These are phyloP conservation scores for Phytophthora cactorum DNA, from an alignment of 352 stramenopile genomes.

Conservation along the genomic window DNA sequence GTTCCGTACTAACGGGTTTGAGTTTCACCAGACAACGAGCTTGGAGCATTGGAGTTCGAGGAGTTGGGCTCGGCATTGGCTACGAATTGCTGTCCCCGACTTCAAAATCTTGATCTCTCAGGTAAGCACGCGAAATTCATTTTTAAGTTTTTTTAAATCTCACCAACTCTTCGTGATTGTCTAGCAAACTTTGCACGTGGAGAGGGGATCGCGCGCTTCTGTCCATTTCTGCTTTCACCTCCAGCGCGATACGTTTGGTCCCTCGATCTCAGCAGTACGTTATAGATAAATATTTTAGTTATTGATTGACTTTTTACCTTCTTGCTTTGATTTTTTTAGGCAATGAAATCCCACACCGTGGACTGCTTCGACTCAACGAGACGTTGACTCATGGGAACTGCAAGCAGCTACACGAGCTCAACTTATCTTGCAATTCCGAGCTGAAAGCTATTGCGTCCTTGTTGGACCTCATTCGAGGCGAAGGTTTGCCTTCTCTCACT, in stretches of 20 bases:
- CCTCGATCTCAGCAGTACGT: conserved; percentile 62
- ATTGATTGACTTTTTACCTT: conserved; percentile 1
- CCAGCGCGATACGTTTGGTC: conserved; percentile 36
- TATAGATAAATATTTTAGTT: not conserved
- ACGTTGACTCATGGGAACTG: conserved; percentile 46
- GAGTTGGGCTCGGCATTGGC: conserved; percentile 29
- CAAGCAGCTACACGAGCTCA: conserved; percentile 55
- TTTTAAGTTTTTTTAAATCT: not conserved
- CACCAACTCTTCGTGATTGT: not conserved
- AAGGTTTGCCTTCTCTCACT: conserved; percentile 55
- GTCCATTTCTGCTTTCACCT: conserved; percentile 41
- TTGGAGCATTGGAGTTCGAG: conserved; percentile 47
- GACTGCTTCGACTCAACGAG: conserved; percentile 47
- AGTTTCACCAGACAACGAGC: conserved; percentile 36
- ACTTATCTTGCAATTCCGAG: conserved; percentile 54
- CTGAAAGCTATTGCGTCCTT: conserved; percentile 53
- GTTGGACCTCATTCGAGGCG: conserved; percentile 58
- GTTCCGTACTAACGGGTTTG: not conserved
- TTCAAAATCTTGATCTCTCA: conserved; percentile 49
- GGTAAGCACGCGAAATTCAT: conserved; percentile 16
- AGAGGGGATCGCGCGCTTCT: conserved; percentile 54
- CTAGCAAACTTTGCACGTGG: conserved; percentile 52
- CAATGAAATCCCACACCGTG: conserved; percentile 56
- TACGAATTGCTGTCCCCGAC: conserved; percentile 25
- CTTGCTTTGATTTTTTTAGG: conserved; percentile 27